phyloP scores from a whole-genome alignment of 257 asterid species.

The Echium plantagineum region DNA sequence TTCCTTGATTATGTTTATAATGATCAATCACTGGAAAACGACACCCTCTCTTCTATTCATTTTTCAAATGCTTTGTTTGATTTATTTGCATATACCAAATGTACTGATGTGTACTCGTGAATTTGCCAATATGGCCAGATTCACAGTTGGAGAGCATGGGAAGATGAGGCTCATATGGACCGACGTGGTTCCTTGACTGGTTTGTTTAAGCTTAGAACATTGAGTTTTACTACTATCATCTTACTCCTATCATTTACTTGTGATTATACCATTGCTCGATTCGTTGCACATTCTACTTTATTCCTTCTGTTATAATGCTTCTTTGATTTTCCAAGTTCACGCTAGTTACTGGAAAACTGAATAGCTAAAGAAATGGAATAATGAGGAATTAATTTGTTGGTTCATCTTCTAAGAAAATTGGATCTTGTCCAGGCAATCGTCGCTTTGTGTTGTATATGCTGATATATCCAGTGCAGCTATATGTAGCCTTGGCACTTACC shows the following conservation, averaged over 20 bases:
- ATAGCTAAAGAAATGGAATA: too few relatives aligned
- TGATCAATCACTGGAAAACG: not conserved
- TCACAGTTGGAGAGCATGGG: conserved; percentile 94
- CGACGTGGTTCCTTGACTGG: conserved; percentile 56
- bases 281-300: not conserved
- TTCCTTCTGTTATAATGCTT: not conserved
- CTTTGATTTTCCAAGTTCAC: too few relatives aligned
- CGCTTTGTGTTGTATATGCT: too few relatives aligned
- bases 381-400: not conserved
- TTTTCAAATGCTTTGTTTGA: not conserved
- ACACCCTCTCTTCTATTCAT: not conserved
- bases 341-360: too few relatives aligned
- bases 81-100: conserved; percentile 4
- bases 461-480: too few relatives aligned
- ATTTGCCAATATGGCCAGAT: conserved; percentile 35
- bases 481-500: too few relatives aligned
- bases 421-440: too few relatives aligned
- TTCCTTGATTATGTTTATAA: too few relatives aligned
- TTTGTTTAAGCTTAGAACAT: conserved; percentile 15
- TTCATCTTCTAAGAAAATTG: not conserved
- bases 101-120: conserved; percentile 7
- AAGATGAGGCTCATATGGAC: conserved; percentile 86
- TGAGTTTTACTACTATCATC: too few relatives aligned
- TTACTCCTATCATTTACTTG: not conserved
- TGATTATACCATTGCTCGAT: not conserved